These are phyloP conservation scores for Pulveroboletus sp. DNA, from an alignment of 768 basidiomycete species.

Conservation along the genomic window DNA sequence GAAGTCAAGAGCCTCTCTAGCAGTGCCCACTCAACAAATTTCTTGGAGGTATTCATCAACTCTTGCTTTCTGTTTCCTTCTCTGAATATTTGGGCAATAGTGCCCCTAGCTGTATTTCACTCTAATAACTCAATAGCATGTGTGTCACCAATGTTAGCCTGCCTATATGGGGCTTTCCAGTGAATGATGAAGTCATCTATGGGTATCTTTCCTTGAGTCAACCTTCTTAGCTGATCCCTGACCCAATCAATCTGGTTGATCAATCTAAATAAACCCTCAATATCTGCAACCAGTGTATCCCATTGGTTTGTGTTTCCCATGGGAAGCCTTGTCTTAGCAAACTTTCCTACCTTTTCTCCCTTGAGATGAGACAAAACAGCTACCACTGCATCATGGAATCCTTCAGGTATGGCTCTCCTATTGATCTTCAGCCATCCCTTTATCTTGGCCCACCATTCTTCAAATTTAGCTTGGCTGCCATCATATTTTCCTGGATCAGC, in stretches of 20 bases:
- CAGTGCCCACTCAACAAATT: no score
- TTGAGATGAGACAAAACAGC: background rate
- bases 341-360: background rate
- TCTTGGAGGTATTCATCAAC: no score
- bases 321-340: no score
- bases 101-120: no score
- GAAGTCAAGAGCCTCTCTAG: no score
- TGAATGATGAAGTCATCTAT: background rate
- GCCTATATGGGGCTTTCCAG: background rate
- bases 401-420: background rate
- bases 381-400: background rate
- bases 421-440: background rate
- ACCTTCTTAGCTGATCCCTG: background rate
- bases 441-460: background rate
- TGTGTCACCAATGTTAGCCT: background rate
- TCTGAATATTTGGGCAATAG: no score
- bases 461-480: background rate
- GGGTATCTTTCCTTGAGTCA: background rate
- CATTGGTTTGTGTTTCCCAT: no score
- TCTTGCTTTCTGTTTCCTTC: no score
- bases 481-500: background rate
- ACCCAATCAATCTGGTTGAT: background rate
- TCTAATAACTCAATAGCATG: background rate
- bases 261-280: no score
- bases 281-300: no score